Base-by-base conservation (phyloP, 306 rosid genomes). In the Prunus kanzakura region DNA sequence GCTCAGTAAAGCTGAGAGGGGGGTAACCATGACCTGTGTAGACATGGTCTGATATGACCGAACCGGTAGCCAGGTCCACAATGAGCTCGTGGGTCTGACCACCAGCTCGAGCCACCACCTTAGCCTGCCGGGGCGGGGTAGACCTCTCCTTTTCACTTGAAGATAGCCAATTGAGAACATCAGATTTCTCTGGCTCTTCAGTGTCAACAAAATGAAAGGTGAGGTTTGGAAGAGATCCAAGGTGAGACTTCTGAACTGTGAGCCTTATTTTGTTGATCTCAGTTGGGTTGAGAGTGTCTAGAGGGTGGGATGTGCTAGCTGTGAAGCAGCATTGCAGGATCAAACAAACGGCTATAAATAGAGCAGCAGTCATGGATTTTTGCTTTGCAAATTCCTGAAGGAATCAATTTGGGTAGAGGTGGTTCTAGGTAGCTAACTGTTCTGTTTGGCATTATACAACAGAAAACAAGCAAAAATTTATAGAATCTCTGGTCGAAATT, bases 11-110 rank as follows among this genome's bases (percentile, higher is more conserved):
- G 60, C 91, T 84, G 10, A 87, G 71, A 54, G 98, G 96, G 57
- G 98, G 98, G 81, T 82, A 85, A 15, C 98, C 98, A 68, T 84
- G 82, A 54, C 96, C 97, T 1, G 66, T 83, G 85, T 87, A 80
- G 85, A 87, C 74, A 32, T 78, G 83, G 60, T 90, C 82, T 2
- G 93, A 90, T 56, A 32, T 72, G 78, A 94, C 73, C 14, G 89
- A 86, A 18, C 79, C 69, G 47, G 45, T 82, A 62, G 80, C 63
- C 51, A 94, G 65, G 88, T 94, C 91, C 23, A 91, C 79, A 10
- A 90, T 73, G 49, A 94, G 90, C 68, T 87, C 93, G 43, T 86
- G 94, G 5, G 91, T 86, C 30, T 84, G 77, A 67, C 89, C 90
- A 1, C 79, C 78, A 22, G 88, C 94, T 81, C 96, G 80, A 45